Evolutionary conservation across 2,329 filamentous ascomycete genomes (phyloP).

Genomic region (Fusarium praegraminearum): DNA sequence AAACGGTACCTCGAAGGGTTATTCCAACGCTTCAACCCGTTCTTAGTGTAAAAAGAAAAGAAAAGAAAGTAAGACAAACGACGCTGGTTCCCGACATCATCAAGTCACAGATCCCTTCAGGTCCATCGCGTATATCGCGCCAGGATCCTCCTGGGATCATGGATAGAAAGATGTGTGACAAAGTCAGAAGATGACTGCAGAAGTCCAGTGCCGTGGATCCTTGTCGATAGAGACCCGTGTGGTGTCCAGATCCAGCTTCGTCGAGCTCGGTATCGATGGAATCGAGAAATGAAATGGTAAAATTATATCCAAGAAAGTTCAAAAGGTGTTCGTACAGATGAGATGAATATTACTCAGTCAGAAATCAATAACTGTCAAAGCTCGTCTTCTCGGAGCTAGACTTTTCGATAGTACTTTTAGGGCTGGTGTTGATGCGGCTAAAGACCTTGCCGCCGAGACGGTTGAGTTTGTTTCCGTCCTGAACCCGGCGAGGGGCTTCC

Average conservation of each 20-base stretch:
- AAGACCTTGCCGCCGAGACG: constrained; percentile 69
- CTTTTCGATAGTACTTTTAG: constrained; percentile 65
- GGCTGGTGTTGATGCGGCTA: constrained; percentile 64
- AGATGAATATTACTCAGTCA: constrained; percentile 27
- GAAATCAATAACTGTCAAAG: constrained; percentile 55
- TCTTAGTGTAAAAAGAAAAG: constrained; percentile 26
- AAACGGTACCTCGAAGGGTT: constrained; percentile 38
- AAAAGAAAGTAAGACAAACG: constrained; percentile 20
- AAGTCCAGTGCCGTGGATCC: constrained; percentile 24
- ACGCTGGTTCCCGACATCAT: constrained; percentile 22
- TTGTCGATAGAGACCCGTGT: constrained; percentile 26
- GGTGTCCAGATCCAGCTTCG: constrained; percentile 25
- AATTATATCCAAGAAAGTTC: constrained; percentile 45
- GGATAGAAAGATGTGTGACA: constrained; percentile 28
- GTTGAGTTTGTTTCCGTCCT: constrained; percentile 66
- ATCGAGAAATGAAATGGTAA: constrained; percentile 36
- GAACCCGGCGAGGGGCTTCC: constrained; percentile 57
- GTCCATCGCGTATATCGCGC: constrained; percentile 38
- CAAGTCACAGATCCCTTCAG: constrained; percentile 36
- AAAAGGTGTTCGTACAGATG: constrained; percentile 41
- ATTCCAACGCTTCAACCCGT: constrained; percentile 42
- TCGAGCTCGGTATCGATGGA: constrained; percentile 33
- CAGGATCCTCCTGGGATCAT: constrained; percentile 41
- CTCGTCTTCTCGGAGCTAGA: constrained; percentile 63
- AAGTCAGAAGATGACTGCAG: constrained; percentile 10